A percentile compares a stretch with the other conserved stretches of the same genome.
Evolutionary conservation across 2,329 filamentous ascomycete species (phyloP).

Genomic region (Xylariaceae sp.): DNA sequence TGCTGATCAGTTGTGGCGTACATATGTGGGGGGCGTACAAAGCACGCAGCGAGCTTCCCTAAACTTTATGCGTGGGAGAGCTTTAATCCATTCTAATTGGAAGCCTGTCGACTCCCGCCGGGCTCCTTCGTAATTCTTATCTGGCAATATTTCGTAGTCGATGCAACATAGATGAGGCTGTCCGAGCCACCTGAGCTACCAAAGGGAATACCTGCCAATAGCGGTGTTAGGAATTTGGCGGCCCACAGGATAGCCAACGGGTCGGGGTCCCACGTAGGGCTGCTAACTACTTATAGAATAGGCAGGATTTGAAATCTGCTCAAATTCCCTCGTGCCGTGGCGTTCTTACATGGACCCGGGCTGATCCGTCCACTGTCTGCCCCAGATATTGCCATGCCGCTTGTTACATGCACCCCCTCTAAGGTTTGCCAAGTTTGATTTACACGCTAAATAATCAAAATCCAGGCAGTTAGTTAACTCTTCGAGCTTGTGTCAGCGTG

Average conservation of each 20-base stretch:
- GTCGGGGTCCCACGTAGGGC: not conserved
- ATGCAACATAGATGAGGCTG: not conserved
- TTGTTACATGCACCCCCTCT: not conserved
- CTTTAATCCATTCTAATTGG: not conserved
- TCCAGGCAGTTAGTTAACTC: not conserved
- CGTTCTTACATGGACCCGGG: constrained; percentile 7
- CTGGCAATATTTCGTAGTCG: not conserved
- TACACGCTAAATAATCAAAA: not conserved
- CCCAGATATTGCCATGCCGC: not conserved
- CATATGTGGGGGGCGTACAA: not conserved
- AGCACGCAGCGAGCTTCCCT: not conserved
- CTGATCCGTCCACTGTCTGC: not conserved
- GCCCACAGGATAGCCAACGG: not conserved
- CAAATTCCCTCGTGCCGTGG: constrained; percentile 19
- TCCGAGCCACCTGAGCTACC: not conserved
- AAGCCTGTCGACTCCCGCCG: not conserved
- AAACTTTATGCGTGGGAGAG: not conserved
- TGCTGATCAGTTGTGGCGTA: not conserved
- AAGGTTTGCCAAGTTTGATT: not conserved
- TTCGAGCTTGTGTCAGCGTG: not conserved
- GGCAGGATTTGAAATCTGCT: constrained; percentile 23
- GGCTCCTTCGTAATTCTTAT: not conserved
- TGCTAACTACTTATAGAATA: constrained; percentile 19
- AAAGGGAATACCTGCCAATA: too few species aligned
- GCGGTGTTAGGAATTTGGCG: not conserved